Base-by-base conservation (phyloP, 257 asterid genomes). In the Gynochthodes officinalis region DNA sequence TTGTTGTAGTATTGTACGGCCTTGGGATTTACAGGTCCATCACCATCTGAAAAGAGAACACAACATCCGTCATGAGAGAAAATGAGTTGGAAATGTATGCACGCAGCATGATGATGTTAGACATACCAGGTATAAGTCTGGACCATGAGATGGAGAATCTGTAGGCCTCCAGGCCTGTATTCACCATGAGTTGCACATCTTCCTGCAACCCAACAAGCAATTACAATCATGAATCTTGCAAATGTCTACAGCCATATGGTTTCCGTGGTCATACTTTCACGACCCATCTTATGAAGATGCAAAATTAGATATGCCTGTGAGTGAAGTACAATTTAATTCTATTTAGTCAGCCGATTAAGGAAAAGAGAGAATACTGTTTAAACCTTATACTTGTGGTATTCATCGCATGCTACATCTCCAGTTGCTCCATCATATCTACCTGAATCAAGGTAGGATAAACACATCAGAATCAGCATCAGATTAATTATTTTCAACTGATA, bases 321-420 rank as follows among this genome's bases (percentile, higher is more conserved):
- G 3, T 7, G 3, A 3, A 37, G 42, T 7, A 2, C 42, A 37
- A 7, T 7, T 2, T 3, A 7, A 37, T 37, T 37, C 42, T 7
- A 37, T 3, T 7, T 2, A 37, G 4, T 37, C 6, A 37, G 7
- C 42, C 3, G 3, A 7, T 37, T 2, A 37, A 37, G 7, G 42
- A 19, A 33, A 0, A 62, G 67, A 18, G 5, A 61, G 2, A 10
- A 63, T 63, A 9, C 6, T 37, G 21, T 9, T 37, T 25, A 32
- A n/a, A 49, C 72, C 74, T 70, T 70, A 35, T 70, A 70, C 35
- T 53, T 70, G 74, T 70, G 74, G 60, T 70, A 70, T 1, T 3
- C 18, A 39, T 70, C 74, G 27, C 74, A 70, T 23, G 74, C 74
- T 70, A 54, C 32, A 10, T 70, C 74, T 70, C 74, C 74, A 14